Evolutionary conservation across 2,329 filamentous ascomycete genomes (phyloP).

Genomic region (Stagonosporopsis rhizophila): DNA sequence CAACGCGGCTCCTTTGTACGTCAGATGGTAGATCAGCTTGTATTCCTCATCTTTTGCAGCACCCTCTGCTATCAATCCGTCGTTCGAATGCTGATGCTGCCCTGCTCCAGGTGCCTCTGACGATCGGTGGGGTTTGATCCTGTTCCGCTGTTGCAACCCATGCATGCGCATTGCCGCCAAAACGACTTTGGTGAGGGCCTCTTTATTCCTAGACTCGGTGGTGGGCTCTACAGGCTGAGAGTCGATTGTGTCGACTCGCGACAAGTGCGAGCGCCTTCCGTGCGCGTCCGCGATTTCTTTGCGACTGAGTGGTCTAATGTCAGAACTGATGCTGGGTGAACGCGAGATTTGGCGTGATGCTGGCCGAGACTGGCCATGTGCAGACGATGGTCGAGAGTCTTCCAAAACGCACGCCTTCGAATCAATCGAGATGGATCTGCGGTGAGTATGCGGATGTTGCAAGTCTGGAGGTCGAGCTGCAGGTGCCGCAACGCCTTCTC

Average conservation of each 20-base stretch:
- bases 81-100: constrained; percentile 20
- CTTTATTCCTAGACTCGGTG: constrained; percentile 56
- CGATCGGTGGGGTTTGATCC: constrained; percentile 36
- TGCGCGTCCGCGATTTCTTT: constrained; percentile 38
- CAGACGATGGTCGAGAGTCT: constrained; percentile 38
- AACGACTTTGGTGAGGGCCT: constrained; percentile 57
- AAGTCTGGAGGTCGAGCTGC: constrained; percentile 44
- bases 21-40: constrained; percentile 61
- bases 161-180: constrained; percentile 63
- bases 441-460: constrained; percentile 39
- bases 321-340: constrained; percentile 45
- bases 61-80: constrained; percentile 36
- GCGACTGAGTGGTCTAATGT: constrained; percentile 40
- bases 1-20: constrained; percentile 58
- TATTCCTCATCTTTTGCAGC: constrained; percentile 57
- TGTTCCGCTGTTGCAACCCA: constrained; percentile 55
- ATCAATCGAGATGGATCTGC: constrained; percentile 43
- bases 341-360: constrained; percentile 36
- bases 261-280: constrained; percentile 42
- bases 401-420: constrained; percentile 27
- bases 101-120: constrained; percentile 33
- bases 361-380: constrained; percentile 33
- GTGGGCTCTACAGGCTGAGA: constrained; percentile 42
- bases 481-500: constrained; percentile 53
- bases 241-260: constrained; percentile 44